phyloP scores from a whole-genome alignment of 2,329 filamentous ascomycete species.

The Macrophomina phaseolina region DNA sequence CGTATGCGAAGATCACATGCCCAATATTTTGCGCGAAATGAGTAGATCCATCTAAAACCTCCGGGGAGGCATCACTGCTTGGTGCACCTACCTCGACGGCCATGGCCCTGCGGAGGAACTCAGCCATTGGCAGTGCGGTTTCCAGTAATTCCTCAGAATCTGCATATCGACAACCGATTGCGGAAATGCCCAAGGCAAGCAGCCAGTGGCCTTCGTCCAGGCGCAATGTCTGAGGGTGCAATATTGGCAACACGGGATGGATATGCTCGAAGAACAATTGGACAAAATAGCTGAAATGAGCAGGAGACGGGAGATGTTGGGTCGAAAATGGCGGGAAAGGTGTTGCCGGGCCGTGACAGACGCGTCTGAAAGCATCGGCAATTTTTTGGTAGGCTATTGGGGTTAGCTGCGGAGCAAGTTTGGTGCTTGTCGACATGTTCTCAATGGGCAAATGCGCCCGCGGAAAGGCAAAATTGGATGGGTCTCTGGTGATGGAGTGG shows the following conservation, averaged over 20 bases:
- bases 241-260: constrained; percentile 8
- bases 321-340: not conserved
- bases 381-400: not conserved
- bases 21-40: too few relatives aligned
- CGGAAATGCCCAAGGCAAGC: constrained; percentile 1
- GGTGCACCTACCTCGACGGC: not conserved
- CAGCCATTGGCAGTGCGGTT: constrained; percentile 3
- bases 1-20: too few relatives aligned
- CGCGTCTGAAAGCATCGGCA: not conserved
- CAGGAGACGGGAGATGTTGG: not conserved
- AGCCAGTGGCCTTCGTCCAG: constrained; percentile 2
- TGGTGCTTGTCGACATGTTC: not conserved
- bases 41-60: too few relatives aligned
- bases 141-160: not conserved
- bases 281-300: constrained; percentile 11
- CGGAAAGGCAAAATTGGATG: not conserved
- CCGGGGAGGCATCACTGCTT: too few relatives aligned
- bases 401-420: not conserved
- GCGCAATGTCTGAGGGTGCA: constrained; percentile 1
- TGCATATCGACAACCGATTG: constrained; percentile 5
- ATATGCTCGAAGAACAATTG: constrained; percentile 16
- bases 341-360: not conserved
- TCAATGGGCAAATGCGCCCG: not conserved
- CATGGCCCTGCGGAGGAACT: constrained; percentile 14
- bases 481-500: not conserved